These are phyloP conservation scores for Tetrapyrgos nigripes DNA, from an alignment of 1,284 basidiomycete genomes.

Conservation along the genomic window DNA sequence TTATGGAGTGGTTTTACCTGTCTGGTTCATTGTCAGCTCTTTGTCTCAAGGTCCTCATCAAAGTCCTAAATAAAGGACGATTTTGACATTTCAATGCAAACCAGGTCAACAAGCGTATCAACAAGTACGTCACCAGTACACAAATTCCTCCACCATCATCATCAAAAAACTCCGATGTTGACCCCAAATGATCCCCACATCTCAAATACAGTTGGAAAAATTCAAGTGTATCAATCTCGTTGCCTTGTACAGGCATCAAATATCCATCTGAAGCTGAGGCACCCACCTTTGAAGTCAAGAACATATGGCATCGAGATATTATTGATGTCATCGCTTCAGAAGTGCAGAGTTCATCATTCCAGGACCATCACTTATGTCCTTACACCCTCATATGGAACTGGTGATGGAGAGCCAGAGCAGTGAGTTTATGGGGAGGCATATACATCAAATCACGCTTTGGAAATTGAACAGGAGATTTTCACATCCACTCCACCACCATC, in stretches of 20 bases:
- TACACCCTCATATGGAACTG: conserved; percentile 25
- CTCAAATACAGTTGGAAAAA: not conserved
- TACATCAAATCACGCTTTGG: conserved; percentile 19
- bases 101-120: not conserved
- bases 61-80: not conserved
- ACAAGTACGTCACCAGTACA: not conserved
- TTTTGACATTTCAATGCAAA: not conserved
- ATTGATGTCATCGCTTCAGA: conserved; percentile 1
- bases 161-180: not conserved
- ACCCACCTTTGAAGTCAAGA: conserved; percentile 4
- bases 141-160: too few species aligned
- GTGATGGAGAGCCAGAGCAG: conserved; percentile 8
- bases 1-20: not conserved
- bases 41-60: not conserved
- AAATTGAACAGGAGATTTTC: conserved; percentile 18
- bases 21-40: not conserved
- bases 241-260: conserved; percentile 1
- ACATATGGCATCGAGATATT: conserved; percentile 8
- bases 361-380: conserved; percentile 12
- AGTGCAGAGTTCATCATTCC: not conserved
- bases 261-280: not conserved
- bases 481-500: conserved; percentile 12
- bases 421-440: conserved; percentile 28
- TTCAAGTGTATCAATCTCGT: not conserved
- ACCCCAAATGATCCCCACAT: not conserved